Base-by-base conservation (phyloP, 2,329 filamentous ascomycete species). In the Gaeumannomyces tritici region DNA sequence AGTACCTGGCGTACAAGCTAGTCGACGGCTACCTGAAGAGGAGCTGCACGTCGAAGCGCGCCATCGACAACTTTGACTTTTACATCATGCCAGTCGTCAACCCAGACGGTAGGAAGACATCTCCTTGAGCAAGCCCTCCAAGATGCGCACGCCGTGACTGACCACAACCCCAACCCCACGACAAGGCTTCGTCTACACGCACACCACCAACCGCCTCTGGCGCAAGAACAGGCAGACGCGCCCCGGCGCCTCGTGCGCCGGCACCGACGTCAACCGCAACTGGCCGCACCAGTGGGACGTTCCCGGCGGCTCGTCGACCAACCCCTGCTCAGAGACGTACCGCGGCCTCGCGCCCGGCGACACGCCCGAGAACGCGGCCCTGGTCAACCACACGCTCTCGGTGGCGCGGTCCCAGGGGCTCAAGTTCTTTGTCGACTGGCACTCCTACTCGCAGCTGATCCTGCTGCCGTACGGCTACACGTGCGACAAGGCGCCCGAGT, bases 11-110 rank as follows among this genome's bases (percentile, higher is more conserved):
- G 9, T 79, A 78, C 65, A 71, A 76, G 26, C 73, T 86, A 27
- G 71, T 85, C 21, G 73, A 73, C 51, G 75, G 77, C 59, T 83
- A 83, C 67, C 69, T 69, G 33, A 73, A 70, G 27, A 63, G 64
- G 29, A 73, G 76, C 60, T 65, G 69, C 2, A 70, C 70, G 24
- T 69, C 73, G 13, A 75, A 72, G 55, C 68, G 71, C 1, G 77
- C 82, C 61, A 76, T 88, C 28, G 79, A 88, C 71, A 82, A 77
- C 62, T 87, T 85, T 68, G 87, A 89, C 72, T 86, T 86, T 66
- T 88, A 86, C 71, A 79, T 89, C 66, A 78, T 87, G 63, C 84
- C 84, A 4, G 73, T 87, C 28, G 83, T 85, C 13, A 87, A 88
- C 69, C 83, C 83, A 0, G 84, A 87, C 62, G 82, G 76, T 78